Evolutionary conservation across 2,329 filamentous ascomycete genomes (phyloP).

Genomic region (Nemania diffusa): DNA sequence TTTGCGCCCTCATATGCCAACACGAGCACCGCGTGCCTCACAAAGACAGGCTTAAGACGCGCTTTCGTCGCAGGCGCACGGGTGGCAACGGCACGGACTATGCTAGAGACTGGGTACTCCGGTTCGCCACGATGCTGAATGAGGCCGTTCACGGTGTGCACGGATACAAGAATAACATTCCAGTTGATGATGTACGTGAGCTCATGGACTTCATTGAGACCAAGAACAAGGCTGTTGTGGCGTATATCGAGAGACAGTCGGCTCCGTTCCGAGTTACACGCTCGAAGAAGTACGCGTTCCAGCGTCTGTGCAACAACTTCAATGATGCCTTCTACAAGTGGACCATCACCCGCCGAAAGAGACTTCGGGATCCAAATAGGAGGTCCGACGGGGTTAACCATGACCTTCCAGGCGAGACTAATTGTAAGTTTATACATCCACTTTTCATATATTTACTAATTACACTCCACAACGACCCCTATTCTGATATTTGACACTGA

Average conservation of each 20-base stretch:
- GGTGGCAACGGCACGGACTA: neutral
- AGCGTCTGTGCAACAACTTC: conserved; percentile 39
- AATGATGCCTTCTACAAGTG: conserved; percentile 42
- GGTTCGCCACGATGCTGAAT: conserved; percentile 48
- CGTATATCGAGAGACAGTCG: conserved; percentile 42
- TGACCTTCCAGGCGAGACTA: neutral
- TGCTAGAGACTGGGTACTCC: conserved; percentile 11
- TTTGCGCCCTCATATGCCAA: conserved; percentile 46
- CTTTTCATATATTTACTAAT: neutral
- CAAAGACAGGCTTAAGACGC: neutral
- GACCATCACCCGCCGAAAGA: conserved; percentile 23
- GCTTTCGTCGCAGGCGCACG: neutral
- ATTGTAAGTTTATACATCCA: conserved; percentile 7
- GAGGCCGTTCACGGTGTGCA: conserved; percentile 40
- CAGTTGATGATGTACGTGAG: conserved; percentile 21
- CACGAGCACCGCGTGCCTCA: conserved; percentile 29
- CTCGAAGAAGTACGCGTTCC: conserved; percentile 43
- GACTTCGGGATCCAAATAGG: neutral
- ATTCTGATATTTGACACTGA: neutral
- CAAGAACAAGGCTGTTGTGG: conserved; percentile 41
- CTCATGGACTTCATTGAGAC: conserved; percentile 46
- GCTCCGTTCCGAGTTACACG: conserved; percentile 42
- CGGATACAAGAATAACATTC: conserved; percentile 19
- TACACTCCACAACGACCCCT: neutral
- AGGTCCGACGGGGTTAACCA: neutral